Base-by-base conservation (phyloP, 139 green algal species). In the Chlamydomonas applanata region DNA sequence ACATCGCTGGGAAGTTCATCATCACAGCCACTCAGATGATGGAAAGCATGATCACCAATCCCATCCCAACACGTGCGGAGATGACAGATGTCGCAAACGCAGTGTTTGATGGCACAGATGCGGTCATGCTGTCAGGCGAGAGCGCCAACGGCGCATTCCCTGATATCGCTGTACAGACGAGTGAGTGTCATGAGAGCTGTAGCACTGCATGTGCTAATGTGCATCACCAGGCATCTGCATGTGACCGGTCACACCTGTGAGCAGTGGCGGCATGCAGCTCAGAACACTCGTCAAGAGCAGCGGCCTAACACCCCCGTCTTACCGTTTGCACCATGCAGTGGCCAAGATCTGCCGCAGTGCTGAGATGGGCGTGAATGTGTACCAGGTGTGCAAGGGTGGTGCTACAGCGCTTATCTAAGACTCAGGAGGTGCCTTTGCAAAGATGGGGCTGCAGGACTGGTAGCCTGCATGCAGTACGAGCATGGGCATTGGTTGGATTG, bases 61-160 rank as follows among this genome's bases (percentile, higher is more conserved):
- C 86, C 17, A 75, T 89, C 46, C 83, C 86, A n/a, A 93, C 88
- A 14, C 87, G 92, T 22, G 92, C 92, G 0, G 92, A 97, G 81
- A 93, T 93, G 69, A 97, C 92, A 0, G 92, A 97, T 73, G 92
- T 97, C 22, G 92, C 92, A 49, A 97, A 97, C 69, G 90, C 91
- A 1, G 90, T 96, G 34, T 85, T 94, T 53, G 92, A 97, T 65
- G 91, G 91, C 56, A 92, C 85, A 1, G 91, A 97, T 72, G 82
- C 72, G 1, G 84, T 89, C 60, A 89, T 92, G 80, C 76, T 89
- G 25, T 83, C 76, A 22, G 86, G 86, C 24, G 86, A 91, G 75
- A 87, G 60, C 29, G 86, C 86, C 16, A 89, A 89, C 45, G 86
- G 86, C 29, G 33, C 57, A 0, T 86, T 80, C 67, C 79, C 84